Percentiles rank a stretch among this genome's conserved stretches.
Evolutionary conservation across 768 basidiomycete species (phyloP).

Genomic region (Saitozyma podzolica): DNA sequence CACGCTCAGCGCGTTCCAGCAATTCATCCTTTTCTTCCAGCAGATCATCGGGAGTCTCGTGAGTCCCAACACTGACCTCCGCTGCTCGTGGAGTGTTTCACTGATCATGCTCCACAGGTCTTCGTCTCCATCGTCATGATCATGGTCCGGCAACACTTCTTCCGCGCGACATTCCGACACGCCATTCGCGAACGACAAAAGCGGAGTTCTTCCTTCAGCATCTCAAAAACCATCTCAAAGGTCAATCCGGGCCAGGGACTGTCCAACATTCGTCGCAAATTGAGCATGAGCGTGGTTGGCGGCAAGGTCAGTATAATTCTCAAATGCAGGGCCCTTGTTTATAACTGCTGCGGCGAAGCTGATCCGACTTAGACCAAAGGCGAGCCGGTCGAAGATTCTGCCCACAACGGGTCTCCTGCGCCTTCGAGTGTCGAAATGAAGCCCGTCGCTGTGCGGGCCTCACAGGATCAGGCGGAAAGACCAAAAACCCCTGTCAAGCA

Average conservation of each 20-base stretch:
- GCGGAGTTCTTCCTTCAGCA: slow-evolving; percentile 17
- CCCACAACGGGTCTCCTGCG: not conserved
- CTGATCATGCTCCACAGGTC: slow-evolving; percentile 14
- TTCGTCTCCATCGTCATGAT: slow-evolving; percentile 52
- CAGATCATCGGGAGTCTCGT: slow-evolving; percentile 59
- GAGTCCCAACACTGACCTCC: slow-evolving; percentile 10
- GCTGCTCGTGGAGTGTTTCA: not conserved
- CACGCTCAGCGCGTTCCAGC: slow-evolving; percentile 49
- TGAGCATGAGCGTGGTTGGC: slow-evolving; percentile 19
- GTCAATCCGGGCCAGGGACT: slow-evolving; percentile 21
- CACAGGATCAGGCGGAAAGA: not conserved
- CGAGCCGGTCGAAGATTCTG: not conserved
- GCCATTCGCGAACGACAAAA: slow-evolving; percentile 40
- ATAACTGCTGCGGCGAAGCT: not conserved
- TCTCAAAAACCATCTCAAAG: slow-evolving; percentile 33
- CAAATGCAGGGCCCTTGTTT: not conserved
- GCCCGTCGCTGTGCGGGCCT: not conserved
- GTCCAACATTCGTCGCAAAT: slow-evolving; percentile 23
- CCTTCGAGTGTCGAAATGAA: slow-evolving; percentile 4
- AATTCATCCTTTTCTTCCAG: slow-evolving; percentile 55
- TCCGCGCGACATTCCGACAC: slow-evolving; percentile 45
- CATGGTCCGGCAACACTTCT: slow-evolving; percentile 50
- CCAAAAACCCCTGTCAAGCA: slow-evolving; percentile 1
- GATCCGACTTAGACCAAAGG: not conserved
- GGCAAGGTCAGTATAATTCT: not conserved